Conservation (phyloP, 2,329 filamentous ascomycete genomes). For the Blastomyces parvus region DNA sequence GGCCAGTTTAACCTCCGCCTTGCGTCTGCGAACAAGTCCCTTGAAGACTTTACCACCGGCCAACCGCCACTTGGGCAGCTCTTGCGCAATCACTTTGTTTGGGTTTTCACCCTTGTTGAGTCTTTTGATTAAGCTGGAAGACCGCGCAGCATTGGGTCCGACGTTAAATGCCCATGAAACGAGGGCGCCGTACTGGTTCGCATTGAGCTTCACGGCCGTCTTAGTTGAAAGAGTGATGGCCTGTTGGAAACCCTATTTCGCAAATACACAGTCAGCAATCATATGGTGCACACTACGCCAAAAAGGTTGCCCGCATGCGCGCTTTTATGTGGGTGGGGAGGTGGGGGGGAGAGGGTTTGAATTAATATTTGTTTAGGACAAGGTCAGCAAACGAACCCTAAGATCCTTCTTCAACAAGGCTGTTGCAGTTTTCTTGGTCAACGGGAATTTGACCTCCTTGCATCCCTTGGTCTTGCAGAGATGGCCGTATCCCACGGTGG, state of each 20-base stretch:
- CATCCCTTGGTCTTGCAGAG: slow-evolving; percentile 37
- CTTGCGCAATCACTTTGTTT: slow-evolving; percentile 35
- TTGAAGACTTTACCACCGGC: slow-evolving; percentile 33
- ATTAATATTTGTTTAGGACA: background rate
- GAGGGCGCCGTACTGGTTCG: slow-evolving; percentile 46
- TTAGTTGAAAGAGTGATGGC: slow-evolving; percentile 34
- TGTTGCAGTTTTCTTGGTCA: slow-evolving; percentile 35
- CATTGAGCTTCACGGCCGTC: slow-evolving; percentile 35
- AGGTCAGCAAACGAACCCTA: slow-evolving; percentile 19
- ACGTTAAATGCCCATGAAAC: slow-evolving; percentile 46
- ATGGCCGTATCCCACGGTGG: slow-evolving; percentile 46
- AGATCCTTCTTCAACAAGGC: slow-evolving; percentile 36
- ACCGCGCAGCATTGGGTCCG: slow-evolving; percentile 36
- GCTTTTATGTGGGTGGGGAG: background rate
- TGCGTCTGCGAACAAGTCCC: slow-evolving; percentile 36
- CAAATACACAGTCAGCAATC: background rate
- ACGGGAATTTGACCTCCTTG: slow-evolving; percentile 40
- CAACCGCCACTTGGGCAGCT: slow-evolving; percentile 43
- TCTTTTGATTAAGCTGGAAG: slow-evolving; percentile 35
- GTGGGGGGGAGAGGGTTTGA: too few relatives aligned
- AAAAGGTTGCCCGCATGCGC: background rate
- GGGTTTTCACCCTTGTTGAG: slow-evolving; percentile 39
- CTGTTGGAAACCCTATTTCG: slow-evolving; percentile 23
- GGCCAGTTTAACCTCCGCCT: slow-evolving; percentile 39
- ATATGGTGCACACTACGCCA: background rate